phyloP scores from a whole-genome alignment of 768 basidiomycete genomes.

The Amanita rubescens region DNA sequence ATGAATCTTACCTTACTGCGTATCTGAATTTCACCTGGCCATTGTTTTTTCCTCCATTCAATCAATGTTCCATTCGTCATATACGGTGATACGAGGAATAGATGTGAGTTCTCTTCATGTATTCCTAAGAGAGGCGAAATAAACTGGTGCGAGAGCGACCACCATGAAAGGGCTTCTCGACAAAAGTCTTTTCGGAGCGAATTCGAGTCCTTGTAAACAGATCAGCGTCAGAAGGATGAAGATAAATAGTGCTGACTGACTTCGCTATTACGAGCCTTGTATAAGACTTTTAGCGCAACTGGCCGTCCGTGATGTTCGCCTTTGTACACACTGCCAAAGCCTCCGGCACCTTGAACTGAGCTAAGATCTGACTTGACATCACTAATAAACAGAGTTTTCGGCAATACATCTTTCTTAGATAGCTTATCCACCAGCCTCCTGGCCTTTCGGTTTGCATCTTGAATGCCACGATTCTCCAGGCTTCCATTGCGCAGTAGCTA shows the following conservation, averaged over 20 bases:
- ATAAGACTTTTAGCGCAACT: too few relatives aligned
- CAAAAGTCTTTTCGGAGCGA: not conserved
- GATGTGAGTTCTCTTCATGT: not conserved
- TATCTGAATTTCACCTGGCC: not conserved
- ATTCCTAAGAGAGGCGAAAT: not conserved
- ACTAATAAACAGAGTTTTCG: not conserved
- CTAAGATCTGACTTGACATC: too few relatives aligned
- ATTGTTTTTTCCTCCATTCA: not conserved
- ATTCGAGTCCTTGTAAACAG: too few relatives aligned
- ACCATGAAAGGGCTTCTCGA: not conserved
- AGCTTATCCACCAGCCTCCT: not conserved
- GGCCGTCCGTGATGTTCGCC: too few relatives aligned
- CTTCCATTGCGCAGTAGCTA: not conserved
- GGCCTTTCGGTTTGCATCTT: not conserved
- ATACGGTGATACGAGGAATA: not conserved
- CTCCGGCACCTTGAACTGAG: too few relatives aligned
- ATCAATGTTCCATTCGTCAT: conserved; percentile 2
- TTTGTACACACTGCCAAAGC: too few relatives aligned
- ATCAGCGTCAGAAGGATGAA: too few relatives aligned
- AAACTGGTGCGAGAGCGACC: not conserved
- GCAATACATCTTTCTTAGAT: not conserved
- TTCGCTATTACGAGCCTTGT: too few relatives aligned
- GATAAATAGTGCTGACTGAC: too few relatives aligned
- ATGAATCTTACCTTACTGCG: not conserved
- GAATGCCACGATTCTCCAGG: not conserved